Evolutionary conservation across 2,329 filamentous ascomycete species (phyloP).

Genomic region (Colletotrichum neosansevieriae): DNA sequence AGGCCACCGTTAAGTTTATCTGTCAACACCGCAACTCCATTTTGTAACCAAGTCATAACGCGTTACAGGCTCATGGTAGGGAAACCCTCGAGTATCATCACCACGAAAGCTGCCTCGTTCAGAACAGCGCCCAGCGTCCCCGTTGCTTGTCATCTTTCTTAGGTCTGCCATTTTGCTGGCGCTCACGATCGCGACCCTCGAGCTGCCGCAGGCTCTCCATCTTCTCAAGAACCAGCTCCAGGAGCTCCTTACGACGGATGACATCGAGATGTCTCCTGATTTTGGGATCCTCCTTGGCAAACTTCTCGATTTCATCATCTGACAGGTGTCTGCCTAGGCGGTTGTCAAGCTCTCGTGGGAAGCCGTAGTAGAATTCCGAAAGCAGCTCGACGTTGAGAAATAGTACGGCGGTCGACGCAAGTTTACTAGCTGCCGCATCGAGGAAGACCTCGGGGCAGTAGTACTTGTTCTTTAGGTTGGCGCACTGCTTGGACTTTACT

Average conservation of each 20-base stretch:
- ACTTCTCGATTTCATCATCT: slow-evolving; percentile 85
- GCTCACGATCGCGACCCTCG: slow-evolving; percentile 78
- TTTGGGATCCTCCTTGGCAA: slow-evolving; percentile 93
- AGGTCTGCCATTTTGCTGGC: slow-evolving; percentile 47
- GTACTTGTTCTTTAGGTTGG: slow-evolving; percentile 88
- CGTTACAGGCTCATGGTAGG: slow-evolving; percentile 21
- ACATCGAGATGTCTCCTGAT: slow-evolving; percentile 91
- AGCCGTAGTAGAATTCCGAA: slow-evolving; percentile 98
- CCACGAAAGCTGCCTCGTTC: slow-evolving; percentile 29
- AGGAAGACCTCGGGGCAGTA: slow-evolving; percentile 97
- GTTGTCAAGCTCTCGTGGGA: slow-evolving; percentile 90
- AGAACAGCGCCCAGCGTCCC: slow-evolving; percentile 65
- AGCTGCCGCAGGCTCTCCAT: slow-evolving; percentile 91
- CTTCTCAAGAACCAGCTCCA: slow-evolving; percentile 94
- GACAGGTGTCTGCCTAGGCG: slow-evolving; percentile 85
- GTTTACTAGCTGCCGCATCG: slow-evolving; percentile 95
- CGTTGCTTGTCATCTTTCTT: slow-evolving; percentile 58
- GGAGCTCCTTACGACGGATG: slow-evolving; percentile 89
- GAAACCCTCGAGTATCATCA: background rate
- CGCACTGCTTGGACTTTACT: slow-evolving; percentile 91
- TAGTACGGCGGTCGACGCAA: slow-evolving; percentile 93
- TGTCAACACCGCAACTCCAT: slow-evolving; percentile 37
- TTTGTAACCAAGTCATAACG: slow-evolving; percentile 32
- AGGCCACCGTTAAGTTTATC: slow-evolving; percentile 3
- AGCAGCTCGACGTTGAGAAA: slow-evolving; percentile 98